phyloP scores from a whole-genome alignment of 148 eudicot genomes.

The Chenopodium berlandieri region DNA sequence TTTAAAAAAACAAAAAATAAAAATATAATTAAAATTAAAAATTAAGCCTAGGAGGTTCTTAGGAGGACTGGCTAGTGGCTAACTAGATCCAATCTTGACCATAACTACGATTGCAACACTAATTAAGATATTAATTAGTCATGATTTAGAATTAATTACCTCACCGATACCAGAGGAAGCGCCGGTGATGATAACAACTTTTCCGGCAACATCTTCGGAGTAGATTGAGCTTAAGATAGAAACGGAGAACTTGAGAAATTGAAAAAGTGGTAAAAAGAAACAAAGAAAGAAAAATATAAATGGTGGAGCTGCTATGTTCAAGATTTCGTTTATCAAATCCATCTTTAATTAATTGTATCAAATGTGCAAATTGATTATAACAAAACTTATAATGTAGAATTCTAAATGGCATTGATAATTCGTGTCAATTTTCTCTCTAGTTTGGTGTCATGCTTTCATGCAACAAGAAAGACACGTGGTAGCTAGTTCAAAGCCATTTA shows the following conservation, averaged over 20 bases:
- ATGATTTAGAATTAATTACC: slow-evolving; percentile 26
- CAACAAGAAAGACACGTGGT: not conserved
- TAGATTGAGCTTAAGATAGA: slow-evolving; percentile 27
- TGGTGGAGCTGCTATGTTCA: slow-evolving; percentile 49
- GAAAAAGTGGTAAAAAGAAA: slow-evolving; percentile 45
- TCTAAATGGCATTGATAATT: too few relatives aligned
- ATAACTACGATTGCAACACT: too few relatives aligned
- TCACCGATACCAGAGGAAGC: slow-evolving; percentile 83
- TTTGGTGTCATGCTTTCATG: not conserved
- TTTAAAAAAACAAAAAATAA: too few relatives aligned
- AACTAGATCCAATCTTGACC: too few relatives aligned
- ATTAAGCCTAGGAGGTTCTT: too few relatives aligned
- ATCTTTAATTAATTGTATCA: slow-evolving; percentile 18
- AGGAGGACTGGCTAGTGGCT: too few relatives aligned
- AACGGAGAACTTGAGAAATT: slow-evolving; percentile 31
- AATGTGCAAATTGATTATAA: not conserved
- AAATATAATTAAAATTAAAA: too few relatives aligned
- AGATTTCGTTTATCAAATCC: slow-evolving; percentile 49
- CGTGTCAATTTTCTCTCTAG: not conserved
- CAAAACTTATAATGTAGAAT: not conserved
- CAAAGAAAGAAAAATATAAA: slow-evolving; percentile 41
- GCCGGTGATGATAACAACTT: slow-evolving; percentile 70
- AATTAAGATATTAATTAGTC: too few relatives aligned
- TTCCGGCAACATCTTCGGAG: slow-evolving; percentile 50
- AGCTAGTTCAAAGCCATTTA: too few relatives aligned